Evolutionary conservation across 2,329 filamentous ascomycete species (phyloP), one percentile per base, ranked within the genome.

Genomic region (Teratosphaeria epicoccoides): DNA sequence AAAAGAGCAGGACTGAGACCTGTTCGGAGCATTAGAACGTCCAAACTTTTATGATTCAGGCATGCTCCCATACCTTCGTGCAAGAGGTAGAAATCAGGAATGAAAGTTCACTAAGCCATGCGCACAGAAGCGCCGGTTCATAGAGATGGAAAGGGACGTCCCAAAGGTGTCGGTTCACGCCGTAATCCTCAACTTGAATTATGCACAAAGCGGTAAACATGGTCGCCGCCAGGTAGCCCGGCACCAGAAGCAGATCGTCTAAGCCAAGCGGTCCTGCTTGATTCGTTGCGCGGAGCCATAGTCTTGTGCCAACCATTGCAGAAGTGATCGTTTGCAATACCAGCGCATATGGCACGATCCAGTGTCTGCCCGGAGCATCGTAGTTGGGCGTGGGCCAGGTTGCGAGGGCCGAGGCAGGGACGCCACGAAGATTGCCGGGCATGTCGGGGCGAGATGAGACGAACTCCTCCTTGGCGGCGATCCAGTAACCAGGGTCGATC

Each of bases 301-400:
- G 25, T 47, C 62, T 55, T 14, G 52, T 54, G 2, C 51, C 43
- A 7, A 62, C 55, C 33, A 57, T 37, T 14, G 61, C 23, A 1
- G 57, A 57, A 3, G 54, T 49, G 20, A 57, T 47, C 17, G 46
- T 49, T 43, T 61, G 57, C 44, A 57, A 47, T 5, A 53, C 46
- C 6, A 55, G 43, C 24, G 53, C 53, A 43, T 57, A 59, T 4
- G 48, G 49, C 6, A 53, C 52, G 49, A 63, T 50, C 57, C 59
- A 62, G 25, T 46, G 26, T 43, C 57, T 54, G 43, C 52, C 51
- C 7, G 50, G 52, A 23, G 62, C 61, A 45, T 63, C 49, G 40
- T 63, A 62, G 48, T 63, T 59, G 4, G 61, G 55, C 43, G 29
- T 53, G n/a, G 61, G 61, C 59, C 60, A 63, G 9, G 49, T 14